Evolutionary conservation across 1,139 yeast genomes (phyloP), one percentile per base, ranked within the genome.

Genomic region (Yamadazyma sp.): DNA sequence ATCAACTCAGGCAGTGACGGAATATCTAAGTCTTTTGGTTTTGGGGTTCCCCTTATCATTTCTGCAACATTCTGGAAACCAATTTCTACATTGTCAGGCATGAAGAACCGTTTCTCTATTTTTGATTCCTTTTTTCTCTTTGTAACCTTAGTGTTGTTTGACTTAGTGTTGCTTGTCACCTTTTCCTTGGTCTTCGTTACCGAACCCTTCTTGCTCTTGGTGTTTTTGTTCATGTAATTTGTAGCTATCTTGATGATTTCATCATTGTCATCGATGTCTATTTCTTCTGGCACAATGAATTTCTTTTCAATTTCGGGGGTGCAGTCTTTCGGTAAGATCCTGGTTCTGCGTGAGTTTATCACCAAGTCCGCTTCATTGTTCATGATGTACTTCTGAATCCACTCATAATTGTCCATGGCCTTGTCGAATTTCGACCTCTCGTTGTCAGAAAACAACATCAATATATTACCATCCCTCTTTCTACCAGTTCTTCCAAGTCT

Each of bases 401-500:
- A 77, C 42, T 79, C 80, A 59, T 94, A 92, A 21, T 89, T 94
- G 24, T 76, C 84, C 84, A 88, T 80, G 0, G 98, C 92, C 48
- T 82, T 80, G 38, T 86, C 88, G 54, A 87, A 86, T 53, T 90
- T 92, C 6, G 64, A 54, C 42, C 85, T 80, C 58, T 94, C 99
- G 47, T 81, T 81, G 12, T 84, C 78, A 6, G 96, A 79, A 52
- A 90, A 80, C 12, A 94, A 63, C 40, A 90, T 64, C n/a, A 87
- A 65, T 2, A 92, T 87, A 43, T 75, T 76, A 33, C 99, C 99
- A 48, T 86, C 88, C 48, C 97, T 70, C 54, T 88, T 87, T 63
- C 99, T 82, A 12, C 98, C 99, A 0, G 99, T 94, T 64, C 99
- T 80, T 23, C 99, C 99, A 94, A 94, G 87, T 50, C 99, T 70